Evolutionary conservation across 768 basidiomycete species (phyloP).

Genomic region (Trametopsis cervina): DNA sequence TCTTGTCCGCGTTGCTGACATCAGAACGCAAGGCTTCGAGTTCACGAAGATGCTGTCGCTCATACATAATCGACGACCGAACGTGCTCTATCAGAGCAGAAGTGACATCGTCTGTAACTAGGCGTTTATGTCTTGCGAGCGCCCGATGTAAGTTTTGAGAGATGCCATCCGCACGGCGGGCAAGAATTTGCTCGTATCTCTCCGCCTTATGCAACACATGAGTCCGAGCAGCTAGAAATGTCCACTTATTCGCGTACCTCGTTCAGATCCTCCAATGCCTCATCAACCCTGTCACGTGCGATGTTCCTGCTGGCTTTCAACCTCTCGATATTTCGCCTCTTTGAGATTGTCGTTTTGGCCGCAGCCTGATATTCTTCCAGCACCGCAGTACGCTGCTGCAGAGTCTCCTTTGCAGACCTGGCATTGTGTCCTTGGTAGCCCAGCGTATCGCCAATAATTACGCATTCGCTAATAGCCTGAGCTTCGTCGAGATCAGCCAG

Average conservation of each 20-base stretch:
- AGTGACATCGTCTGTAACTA: slow-evolving; percentile 88
- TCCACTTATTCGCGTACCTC: slow-evolving; percentile 47
- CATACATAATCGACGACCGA: slow-evolving; percentile 86
- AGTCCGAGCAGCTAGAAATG: background rate
- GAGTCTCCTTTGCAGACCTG: slow-evolving; percentile 91
- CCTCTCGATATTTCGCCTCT: slow-evolving; percentile 86
- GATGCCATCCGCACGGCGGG: slow-evolving; percentile 84
- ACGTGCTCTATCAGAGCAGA: slow-evolving; percentile 89
- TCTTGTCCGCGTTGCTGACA: slow-evolving; percentile 60
- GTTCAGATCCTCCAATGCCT: slow-evolving; percentile 87
- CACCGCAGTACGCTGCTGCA: slow-evolving; percentile 83
- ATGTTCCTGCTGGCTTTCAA: slow-evolving; percentile 83
- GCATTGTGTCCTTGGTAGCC: slow-evolving; percentile 97
- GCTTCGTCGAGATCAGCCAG: slow-evolving; percentile 85
- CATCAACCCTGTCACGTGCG: slow-evolving; percentile 78
- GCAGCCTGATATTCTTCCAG: slow-evolving; percentile 93
- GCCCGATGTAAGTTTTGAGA: slow-evolving; percentile 90
- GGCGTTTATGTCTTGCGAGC: slow-evolving; percentile 74
- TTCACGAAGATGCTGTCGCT: slow-evolving; percentile 82
- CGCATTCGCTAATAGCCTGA: slow-evolving; percentile 90
- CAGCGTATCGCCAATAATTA: slow-evolving; percentile 91
- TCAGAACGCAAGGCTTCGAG: slow-evolving; percentile 80
- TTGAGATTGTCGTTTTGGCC: slow-evolving; percentile 88
- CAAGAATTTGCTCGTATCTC: slow-evolving; percentile 81
- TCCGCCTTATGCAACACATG: slow-evolving; percentile 53